Conservation (phyloP, 2,329 filamentous ascomycete species). For the Pseudocercospora musae region DNA sequence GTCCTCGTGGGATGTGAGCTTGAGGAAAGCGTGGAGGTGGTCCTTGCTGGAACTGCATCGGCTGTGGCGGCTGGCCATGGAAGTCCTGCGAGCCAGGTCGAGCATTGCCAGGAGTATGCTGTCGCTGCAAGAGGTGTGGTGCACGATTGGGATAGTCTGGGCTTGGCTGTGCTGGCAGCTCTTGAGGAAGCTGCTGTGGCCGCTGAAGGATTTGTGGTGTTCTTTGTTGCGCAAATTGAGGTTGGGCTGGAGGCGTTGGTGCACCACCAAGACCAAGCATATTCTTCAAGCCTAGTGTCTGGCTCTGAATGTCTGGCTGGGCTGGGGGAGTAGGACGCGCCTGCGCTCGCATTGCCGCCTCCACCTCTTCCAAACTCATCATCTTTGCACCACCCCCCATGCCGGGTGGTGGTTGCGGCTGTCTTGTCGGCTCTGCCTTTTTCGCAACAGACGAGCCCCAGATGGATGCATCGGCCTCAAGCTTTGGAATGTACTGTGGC, state of each 20-base stretch:
- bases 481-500: constrained; percentile 77
- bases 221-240: constrained; percentile 36
- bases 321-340: constrained; percentile 42
- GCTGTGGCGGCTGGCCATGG: constrained; percentile 27
- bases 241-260: constrained; percentile 20
- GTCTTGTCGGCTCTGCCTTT: constrained; percentile 25
- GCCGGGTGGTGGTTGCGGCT: constrained; percentile 16
- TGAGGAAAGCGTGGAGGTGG: constrained; percentile 21
- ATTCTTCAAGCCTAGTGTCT: constrained; percentile 35
- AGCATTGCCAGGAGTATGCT: constrained; percentile 25
- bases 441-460: constrained; percentile 75
- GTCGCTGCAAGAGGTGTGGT: constrained; percentile 41
- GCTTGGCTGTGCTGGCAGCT: constrained; percentile 32
- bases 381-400: constrained; percentile 63
- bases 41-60: constrained; percentile 27
- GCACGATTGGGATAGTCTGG: constrained; percentile 41
- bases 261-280: constrained; percentile 33
- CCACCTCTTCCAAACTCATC: constrained; percentile 95
- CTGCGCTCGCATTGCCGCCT: constrained; percentile 82
- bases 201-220: constrained; percentile 49
- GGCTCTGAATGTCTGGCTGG: constrained; percentile 24
- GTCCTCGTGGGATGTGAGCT: constrained; percentile 36
- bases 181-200: constrained; percentile 40
- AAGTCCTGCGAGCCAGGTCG: constrained; percentile 26
- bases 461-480: constrained; percentile 88